phyloP scores from a whole-genome alignment of 257 asterid genomes.

The Solanum rostratum region DNA sequence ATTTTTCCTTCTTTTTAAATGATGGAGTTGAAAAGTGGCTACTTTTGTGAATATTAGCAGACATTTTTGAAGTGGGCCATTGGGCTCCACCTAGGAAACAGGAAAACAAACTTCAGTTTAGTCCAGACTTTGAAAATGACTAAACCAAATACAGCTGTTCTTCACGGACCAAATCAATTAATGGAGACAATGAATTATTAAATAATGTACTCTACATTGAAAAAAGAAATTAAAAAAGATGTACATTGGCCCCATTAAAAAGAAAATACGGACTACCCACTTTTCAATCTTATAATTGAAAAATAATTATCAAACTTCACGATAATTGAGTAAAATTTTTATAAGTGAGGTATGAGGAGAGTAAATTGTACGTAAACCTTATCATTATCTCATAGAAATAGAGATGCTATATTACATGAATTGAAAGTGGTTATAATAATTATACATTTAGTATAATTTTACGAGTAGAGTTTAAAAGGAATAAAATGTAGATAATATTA shows the following conservation, averaged over 20 bases:
- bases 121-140: constrained; percentile 28
- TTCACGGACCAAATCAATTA: constrained; percentile 16
- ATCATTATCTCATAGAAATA: too few relatives aligned
- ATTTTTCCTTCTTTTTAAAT: neutral
- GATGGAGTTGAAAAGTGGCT: neutral
- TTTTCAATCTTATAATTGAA: neutral
- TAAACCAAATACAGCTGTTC: constrained; percentile 11
- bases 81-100: constrained; percentile 31
- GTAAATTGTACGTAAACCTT: too few relatives aligned
- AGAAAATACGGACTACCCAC: neutral
- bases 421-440: neutral
- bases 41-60: neutral
- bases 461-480: too few relatives aligned
- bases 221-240: neutral
- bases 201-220: neutral
- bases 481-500: neutral
- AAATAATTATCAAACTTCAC: neutral
- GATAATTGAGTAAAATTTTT: neutral
- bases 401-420: neutral
- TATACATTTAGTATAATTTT: accelerated
- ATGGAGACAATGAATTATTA: constrained; percentile 2
- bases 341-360: too few relatives aligned
- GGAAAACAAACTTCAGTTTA: constrained; percentile 29
- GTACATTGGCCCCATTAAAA: constrained; percentile 15
- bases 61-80: constrained; percentile 3